Base-by-base conservation (phyloP, 192 early-diverging fungal species). In the Coemansia sp. region DNA sequence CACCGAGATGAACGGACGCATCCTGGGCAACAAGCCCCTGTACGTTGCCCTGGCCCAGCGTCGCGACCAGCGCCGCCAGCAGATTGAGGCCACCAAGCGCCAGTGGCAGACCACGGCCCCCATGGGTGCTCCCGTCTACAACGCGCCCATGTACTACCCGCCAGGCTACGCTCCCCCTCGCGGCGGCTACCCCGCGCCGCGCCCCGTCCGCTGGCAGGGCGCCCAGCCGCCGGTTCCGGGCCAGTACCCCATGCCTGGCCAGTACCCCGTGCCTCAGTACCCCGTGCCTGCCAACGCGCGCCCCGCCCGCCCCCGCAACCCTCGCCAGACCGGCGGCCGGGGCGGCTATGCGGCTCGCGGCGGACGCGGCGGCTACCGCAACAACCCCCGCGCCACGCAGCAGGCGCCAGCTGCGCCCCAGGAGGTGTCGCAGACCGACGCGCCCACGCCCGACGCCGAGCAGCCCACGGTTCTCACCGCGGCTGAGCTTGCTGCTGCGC, bases 31-130 rank as follows among this genome's bases (percentile, higher is more conserved):
- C 79, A 99, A 99, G 84, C 97, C 97, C 42, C 88, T 99, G 63
- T 99, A 97, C 70, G 97, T 99, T 39, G 95, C 92, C 43, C 83
- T 97, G 31, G 94, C 93, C 60, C 97, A 99, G 81, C 91, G 95
- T 77, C 93, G 96, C 81, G 97, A 99, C 57, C 86, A 88, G 66
- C 88, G 97, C 56, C 86, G 90, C 68, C 89, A 90, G 50, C 94
- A 99, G 80, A 88, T 97, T 57, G 93, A 94, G 75, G 91, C 93
- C 15, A 91, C 94, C 77, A 90, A 94, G 73, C 86, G 88, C 58
- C 94, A 97, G 78, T 84, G 94, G 59, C 85, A 80, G 34, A 58
- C 63, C 19, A 45, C 63, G 8, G 53, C 81, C 27, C 42, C 42
- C 42, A 78, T 76, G 56, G 69, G 58, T 36, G 75, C 66, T 15